These are phyloP conservation scores for Fusarium anthophilum DNA, from an alignment of 2,329 filamentous ascomycete genomes.

Conservation along the genomic window DNA sequence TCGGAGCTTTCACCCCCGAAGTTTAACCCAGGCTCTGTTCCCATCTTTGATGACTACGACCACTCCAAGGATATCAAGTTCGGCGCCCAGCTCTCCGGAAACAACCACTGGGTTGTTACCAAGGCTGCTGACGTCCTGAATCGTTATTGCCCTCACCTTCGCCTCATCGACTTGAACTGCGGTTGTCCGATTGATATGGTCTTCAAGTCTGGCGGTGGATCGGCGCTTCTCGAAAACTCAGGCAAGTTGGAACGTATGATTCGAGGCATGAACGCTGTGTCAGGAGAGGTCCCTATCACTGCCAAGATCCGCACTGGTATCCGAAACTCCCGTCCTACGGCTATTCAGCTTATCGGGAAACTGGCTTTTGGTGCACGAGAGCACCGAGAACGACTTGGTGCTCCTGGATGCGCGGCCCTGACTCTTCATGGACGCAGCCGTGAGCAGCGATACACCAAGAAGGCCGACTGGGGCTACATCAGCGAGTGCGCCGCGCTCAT, in stretches of 20 bases:
- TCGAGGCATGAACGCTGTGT: constrained; percentile 94
- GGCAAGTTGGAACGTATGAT: constrained; percentile 94
- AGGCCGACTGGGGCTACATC: constrained; percentile 96
- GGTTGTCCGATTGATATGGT: constrained; percentile 97
- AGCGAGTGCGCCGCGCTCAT: constrained; percentile 87
- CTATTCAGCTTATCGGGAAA: constrained; percentile 82
- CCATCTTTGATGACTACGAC: constrained; percentile 80
- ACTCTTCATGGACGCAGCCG: constrained; percentile 93
- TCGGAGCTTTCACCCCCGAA: constrained; percentile 79
- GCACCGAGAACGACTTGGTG: constrained; percentile 73
- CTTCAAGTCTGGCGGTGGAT: constrained; percentile 87
- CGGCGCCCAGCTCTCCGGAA: constrained; percentile 90
- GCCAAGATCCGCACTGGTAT: constrained; percentile 96
- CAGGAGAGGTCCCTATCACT: constrained; percentile 88
- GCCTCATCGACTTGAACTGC: constrained; percentile 94
- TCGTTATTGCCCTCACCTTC: constrained; percentile 80
- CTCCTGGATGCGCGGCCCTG: constrained; percentile 90
- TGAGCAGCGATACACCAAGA: constrained; percentile 92
- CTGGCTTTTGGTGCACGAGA: constrained; percentile 84
- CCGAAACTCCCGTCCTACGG: constrained; percentile 79
- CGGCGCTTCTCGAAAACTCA: constrained; percentile 87
- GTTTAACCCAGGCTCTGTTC: constrained; percentile 61
- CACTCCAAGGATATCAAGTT: constrained; percentile 86
- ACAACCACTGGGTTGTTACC: constrained; percentile 88
- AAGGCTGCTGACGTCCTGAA: constrained; percentile 88